These are phyloP conservation scores for Melocanna baccifera DNA, from an alignment of 176 grass and related monocot species.

Conservation along the genomic window DNA sequence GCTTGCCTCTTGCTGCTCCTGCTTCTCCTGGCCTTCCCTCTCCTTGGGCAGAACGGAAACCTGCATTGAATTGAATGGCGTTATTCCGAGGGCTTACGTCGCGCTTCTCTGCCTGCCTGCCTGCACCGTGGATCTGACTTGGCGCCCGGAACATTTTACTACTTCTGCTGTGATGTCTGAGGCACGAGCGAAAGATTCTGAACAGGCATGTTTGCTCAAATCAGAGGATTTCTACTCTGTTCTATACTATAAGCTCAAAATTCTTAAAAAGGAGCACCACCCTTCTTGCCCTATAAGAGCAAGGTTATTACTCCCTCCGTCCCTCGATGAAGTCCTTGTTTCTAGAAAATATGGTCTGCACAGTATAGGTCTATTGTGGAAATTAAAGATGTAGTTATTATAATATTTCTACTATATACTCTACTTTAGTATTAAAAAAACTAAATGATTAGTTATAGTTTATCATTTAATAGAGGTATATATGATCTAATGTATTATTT, in stretches of 20 bases:
- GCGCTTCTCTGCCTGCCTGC: no score
- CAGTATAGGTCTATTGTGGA: no score
- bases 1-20: background rate
- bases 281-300: background rate
- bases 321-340: no score
- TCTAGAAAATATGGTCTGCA: no score
- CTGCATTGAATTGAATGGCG: background rate
- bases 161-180: background rate
- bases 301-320: background rate
- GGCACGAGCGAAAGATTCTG: background rate
- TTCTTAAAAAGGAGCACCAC: background rate
- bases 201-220: background rate
- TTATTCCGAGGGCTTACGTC: no score
- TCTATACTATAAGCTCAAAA: background rate
- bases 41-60: background rate
- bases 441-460: no score
- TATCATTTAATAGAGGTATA: no score
- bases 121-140: background rate
- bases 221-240: background rate
- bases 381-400: no score
- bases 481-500: no score
- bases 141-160: background rate
- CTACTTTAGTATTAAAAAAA: no score
- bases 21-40: background rate
- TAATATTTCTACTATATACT: no score